These are phyloP conservation scores for Penicillium daleae DNA, from an alignment of 495 filamentous ascomycete species.

Conservation along the genomic window DNA sequence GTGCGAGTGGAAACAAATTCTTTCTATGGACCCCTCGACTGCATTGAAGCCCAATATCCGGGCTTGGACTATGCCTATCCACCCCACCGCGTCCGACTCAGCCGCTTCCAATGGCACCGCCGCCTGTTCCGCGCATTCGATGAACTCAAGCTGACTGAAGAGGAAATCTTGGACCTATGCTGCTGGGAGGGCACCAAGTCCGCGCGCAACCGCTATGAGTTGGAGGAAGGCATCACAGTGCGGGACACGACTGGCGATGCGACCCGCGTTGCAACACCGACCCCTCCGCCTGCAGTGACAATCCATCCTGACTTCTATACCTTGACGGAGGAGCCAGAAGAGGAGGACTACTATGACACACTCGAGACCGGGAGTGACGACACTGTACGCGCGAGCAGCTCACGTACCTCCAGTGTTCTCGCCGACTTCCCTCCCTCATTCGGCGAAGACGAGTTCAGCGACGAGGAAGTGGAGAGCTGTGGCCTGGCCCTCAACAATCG, in stretches of 20 bases:
- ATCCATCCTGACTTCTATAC: slow-evolving; percentile 39
- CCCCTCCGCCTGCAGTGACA: slow-evolving; percentile 36
- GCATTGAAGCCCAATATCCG: slow-evolving; percentile 85
- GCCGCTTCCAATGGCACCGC: slow-evolving; percentile 80
- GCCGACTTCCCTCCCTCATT: slow-evolving; percentile 36
- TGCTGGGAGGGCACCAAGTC: slow-evolving; percentile 95
- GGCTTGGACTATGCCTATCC: slow-evolving; percentile 83
- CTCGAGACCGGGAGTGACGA: slow-evolving; percentile 33
- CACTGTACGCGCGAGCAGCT: slow-evolving; percentile 30
- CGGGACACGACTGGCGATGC: slow-evolving; percentile 77
- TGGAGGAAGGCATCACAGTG: slow-evolving; percentile 72
- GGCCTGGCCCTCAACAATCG: slow-evolving; percentile 73
- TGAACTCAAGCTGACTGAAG: slow-evolving; percentile 69
- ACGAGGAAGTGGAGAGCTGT: slow-evolving; percentile 71
- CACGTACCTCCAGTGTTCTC: slow-evolving; percentile 25
- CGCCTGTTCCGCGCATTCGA: slow-evolving; percentile 84
- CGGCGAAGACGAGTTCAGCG: slow-evolving; percentile 64
- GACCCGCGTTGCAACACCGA: slow-evolving; percentile 51
- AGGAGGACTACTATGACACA: slow-evolving; percentile 38
- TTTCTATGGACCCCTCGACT: slow-evolving; percentile 86
- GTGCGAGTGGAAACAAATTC: slow-evolving; percentile 81
- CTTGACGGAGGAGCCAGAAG: slow-evolving; percentile 22
- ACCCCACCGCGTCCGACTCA: slow-evolving; percentile 81
- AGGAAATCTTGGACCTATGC: slow-evolving; percentile 77
- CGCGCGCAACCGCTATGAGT: slow-evolving; percentile 83